A percentile compares a stretch with the other conserved stretches of the same genome.
phyloP scores from a whole-genome alignment of 75 land plant species.

The Pseudotsuga menziesii region DNA sequence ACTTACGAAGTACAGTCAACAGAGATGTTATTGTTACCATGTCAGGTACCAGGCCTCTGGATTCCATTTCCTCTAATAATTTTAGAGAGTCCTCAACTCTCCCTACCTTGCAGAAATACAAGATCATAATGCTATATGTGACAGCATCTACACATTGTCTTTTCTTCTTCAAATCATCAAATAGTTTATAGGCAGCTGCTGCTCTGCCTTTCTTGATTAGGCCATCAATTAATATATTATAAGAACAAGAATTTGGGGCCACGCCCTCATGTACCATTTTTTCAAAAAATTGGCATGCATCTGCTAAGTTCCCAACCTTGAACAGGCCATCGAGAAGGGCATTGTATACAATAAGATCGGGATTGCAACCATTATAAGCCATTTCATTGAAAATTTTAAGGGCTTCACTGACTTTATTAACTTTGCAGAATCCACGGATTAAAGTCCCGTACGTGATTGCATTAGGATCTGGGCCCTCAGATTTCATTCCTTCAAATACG shows the following conservation, averaged over 20 bases:
- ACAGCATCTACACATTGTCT: conserved; percentile 51
- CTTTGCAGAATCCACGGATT: conserved; percentile 55
- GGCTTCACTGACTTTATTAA: conserved; percentile 43
- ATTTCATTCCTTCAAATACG: conserved; percentile 57
- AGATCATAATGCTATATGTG: conserved; percentile 58
- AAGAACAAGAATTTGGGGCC: conserved; percentile 42
- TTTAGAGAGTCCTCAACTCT: conserved; percentile 37
- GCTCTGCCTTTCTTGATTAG: conserved; percentile 54
- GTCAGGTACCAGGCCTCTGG: conserved; percentile 60
- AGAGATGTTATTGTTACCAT: conserved; percentile 48
- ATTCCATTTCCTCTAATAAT: conserved; percentile 62
- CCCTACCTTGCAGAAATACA: conserved; percentile 38
- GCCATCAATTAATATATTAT: conserved; percentile 72
- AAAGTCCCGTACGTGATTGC: conserved; percentile 45
- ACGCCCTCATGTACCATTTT: conserved; percentile 57
- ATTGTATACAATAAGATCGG: conserved; percentile 58
- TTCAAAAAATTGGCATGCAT: conserved; percentile 58
- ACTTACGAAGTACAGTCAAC: conserved; percentile 43
- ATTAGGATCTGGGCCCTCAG: conserved; percentile 60
- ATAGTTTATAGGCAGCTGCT: conserved; percentile 47
- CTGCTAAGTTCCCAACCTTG: conserved; percentile 41
- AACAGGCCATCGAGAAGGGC: conserved; percentile 59
- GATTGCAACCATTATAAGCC: conserved; percentile 35
- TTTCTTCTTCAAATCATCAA: conserved; percentile 60
- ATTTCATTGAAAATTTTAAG: conserved; percentile 43